phyloP scores from a whole-genome alignment of 2,329 filamentous ascomycete genomes.

The Colletotrichum nymphaeae region DNA sequence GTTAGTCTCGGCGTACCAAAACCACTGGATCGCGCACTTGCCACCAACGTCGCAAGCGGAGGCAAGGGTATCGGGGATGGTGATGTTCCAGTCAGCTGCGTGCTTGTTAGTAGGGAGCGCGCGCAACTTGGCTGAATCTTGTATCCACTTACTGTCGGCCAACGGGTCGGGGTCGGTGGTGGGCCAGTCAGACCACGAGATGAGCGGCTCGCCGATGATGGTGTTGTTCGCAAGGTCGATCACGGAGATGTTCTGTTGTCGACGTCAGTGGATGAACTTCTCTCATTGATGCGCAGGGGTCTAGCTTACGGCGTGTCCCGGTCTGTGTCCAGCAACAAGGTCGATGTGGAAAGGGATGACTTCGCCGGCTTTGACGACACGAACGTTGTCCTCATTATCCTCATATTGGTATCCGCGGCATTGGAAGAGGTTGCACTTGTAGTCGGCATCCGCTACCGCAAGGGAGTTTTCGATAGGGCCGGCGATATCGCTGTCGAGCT shows the following conservation, averaged over 20 bases:
- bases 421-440: constrained; percentile 42
- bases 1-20: constrained; percentile 66
- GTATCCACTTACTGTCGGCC: constrained; percentile 41
- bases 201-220: constrained; percentile 60
- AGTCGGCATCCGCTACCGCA: constrained; percentile 37
- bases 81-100: constrained; percentile 60
- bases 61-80: constrained; percentile 60
- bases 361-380: constrained; percentile 44
- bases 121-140: constrained; percentile 41
- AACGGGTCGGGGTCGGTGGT: constrained; percentile 34
- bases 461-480: constrained; percentile 44
- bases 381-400: constrained; percentile 43
- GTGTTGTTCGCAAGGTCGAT: constrained; percentile 58
- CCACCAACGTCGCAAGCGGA: constrained; percentile 61
- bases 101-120: constrained; percentile 40
- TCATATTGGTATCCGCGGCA: constrained; percentile 46
- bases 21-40: constrained; percentile 67
- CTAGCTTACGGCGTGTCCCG: constrained; percentile 41
- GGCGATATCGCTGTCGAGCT: constrained; percentile 39
- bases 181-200: constrained; percentile 50
- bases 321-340: constrained; percentile 51
- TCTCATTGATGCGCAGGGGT: neutral
- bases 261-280: constrained; percentile 27
- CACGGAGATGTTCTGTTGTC: constrained; percentile 58
- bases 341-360: constrained; percentile 50